Conservation (phyloP, 169 alveolate species). For the Eimeria nieschulzi region DNA sequence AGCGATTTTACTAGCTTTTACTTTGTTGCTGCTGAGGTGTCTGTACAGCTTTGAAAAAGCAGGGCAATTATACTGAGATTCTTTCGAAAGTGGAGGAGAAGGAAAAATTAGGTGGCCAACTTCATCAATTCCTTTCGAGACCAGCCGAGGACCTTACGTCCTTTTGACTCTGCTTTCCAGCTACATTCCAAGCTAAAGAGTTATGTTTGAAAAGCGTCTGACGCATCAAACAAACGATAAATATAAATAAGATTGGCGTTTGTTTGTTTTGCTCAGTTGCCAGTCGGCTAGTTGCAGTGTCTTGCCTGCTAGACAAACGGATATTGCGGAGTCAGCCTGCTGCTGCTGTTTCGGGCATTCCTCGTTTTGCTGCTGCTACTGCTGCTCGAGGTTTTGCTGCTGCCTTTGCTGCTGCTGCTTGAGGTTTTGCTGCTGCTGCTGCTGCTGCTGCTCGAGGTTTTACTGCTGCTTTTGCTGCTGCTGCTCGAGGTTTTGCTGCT, state of each 20-base stretch:
- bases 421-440: too few species aligned
- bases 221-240: neutral
- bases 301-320: neutral
- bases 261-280: neutral
- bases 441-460: neutral
- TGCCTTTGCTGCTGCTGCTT: too few species aligned
- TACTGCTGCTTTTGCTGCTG: neutral
- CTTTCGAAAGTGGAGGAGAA: conserved; percentile 6
- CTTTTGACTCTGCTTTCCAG: too few species aligned
- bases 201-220: neutral
- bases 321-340: neutral
- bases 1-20: too few species aligned
- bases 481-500: too few species aligned
- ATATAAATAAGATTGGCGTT: neutral
- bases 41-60: neutral
- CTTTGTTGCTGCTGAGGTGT: neutral
- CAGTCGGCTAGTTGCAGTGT: neutral
- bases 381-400: too few species aligned
- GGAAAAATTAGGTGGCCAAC: neutral
- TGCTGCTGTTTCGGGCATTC: too few species aligned
- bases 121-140: too few species aligned
- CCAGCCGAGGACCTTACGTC: too few species aligned
- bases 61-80: neutral
- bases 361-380: neutral
- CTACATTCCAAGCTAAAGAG: neutral